Base-by-base conservation (phyloP, 2,329 filamentous ascomycete genomes). In the Zopfia rhizophila region DNA sequence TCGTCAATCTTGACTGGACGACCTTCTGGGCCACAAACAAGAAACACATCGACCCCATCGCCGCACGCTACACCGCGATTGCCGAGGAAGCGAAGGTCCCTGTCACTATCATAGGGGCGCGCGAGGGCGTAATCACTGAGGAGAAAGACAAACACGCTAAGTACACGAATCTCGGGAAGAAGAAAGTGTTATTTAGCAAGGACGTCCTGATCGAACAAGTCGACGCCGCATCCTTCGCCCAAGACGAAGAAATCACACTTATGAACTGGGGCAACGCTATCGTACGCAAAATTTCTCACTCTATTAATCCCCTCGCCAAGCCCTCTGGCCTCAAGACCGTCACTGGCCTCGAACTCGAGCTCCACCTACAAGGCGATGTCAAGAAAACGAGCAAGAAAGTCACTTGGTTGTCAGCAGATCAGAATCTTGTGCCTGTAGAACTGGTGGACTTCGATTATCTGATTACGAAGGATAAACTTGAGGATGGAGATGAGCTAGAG, bases 361-460 rank as follows among this genome's bases (percentile, higher is more conserved):
- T 97, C n/a, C 88, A 97, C 73, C 83, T 97, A 37, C 85, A 89
- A 62, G 92, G 93, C 44, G 93, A 97, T 70, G 90, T 97, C 72
- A 96, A 96, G 80, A 88, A 90, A 67, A 97, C 93, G 0, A 86
- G 91, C 66, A 97, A 97, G 84, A 97, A 97, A 81, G 85, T 97
- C 25, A 97, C 92, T 1, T 97, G 93, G 93, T 78, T 97, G 35
- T 87, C 90, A 1, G 83, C 82, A 1, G 84, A 90, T 57, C 89
- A 93, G 75, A 83, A 88, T 47, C 82, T 96, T 0, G 80, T 96
- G 11, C 85, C 87, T 6, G 86, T 94, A 16, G 90, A 96, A 73
- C 82, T 96, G 8, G 93, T 92, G 75, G 91, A 97, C 60, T 97
- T 97, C 70, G 93, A 96, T 75, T 93, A 95, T 75, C 82, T 97